These are phyloP conservation scores for Lunasporangiospora selenospora DNA, from an alignment of 192 early-diverging fungal genomes.

Conservation along the genomic window DNA sequence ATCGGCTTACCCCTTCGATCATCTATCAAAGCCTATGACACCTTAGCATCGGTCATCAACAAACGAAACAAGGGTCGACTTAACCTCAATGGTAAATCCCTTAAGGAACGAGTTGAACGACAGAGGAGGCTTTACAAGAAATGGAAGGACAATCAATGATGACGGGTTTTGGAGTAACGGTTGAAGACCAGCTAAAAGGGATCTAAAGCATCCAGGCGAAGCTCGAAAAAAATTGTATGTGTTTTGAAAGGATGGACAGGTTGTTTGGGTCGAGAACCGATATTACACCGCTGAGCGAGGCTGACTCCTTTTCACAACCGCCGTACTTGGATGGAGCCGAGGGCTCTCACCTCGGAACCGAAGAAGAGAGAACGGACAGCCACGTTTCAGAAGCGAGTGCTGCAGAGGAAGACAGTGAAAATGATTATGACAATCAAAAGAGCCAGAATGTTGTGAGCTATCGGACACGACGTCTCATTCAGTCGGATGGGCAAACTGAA, in stretches of 20 bases:
- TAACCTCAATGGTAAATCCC: conserved; percentile 4
- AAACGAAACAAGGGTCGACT: conserved; percentile 14
- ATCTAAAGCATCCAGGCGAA: conserved; percentile 5
- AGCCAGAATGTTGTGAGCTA: too few relatives aligned
- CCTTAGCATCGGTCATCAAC: conserved; percentile 1
- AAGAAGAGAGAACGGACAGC: too few relatives aligned
- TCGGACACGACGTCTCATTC: too few relatives aligned
- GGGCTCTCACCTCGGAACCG: too few relatives aligned
- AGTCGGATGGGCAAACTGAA: conserved; percentile 48
- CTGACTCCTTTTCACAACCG: too few relatives aligned
- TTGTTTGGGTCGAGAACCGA: conserved; percentile 4
- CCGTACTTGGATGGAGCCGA: too few relatives aligned
- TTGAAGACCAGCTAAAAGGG: conserved; percentile 7
- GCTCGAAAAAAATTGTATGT: conserved; percentile 12
- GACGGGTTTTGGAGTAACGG: conserved; percentile 14
- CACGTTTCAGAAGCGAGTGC: too few relatives aligned
- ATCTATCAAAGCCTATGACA: not conserved
- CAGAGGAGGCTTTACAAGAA: conserved; percentile 1
- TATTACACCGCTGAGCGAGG: conserved; percentile 1
- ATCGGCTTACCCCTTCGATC: not conserved
- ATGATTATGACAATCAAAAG: too few relatives aligned
- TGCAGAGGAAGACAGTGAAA: too few relatives aligned
- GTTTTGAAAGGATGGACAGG: conserved; percentile 23
- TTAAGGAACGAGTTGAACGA: conserved; percentile 12
- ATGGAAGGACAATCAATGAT: not conserved